Conservation (phyloP, 805 yeast genomes). For the Yamadazyma tumulicola region DNA sequence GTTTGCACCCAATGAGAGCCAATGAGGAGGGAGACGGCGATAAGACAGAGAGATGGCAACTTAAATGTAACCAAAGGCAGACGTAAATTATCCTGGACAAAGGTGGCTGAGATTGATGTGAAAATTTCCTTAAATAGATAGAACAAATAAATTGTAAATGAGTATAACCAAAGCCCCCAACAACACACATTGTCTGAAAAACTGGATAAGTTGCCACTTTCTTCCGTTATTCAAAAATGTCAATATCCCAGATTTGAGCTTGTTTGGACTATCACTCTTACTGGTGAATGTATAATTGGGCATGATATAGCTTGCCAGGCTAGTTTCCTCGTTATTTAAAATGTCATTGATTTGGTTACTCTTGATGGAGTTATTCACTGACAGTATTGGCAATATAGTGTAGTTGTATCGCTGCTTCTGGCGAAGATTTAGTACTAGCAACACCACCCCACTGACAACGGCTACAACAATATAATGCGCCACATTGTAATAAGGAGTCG, state of each 20-base stretch:
- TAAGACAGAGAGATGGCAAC: too few species aligned
- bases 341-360: slow-evolving; percentile 26
- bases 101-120: too few species aligned
- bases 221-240: background rate
- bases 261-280: too few species aligned
- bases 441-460: slow-evolving; percentile 21
- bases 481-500: slow-evolving; percentile 44
- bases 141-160: slow-evolving; percentile 15
- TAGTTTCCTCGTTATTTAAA: slow-evolving; percentile 25
- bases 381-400: slow-evolving; percentile 20
- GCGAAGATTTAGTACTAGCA: background rate
- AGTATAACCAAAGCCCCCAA: slow-evolving; percentile 18
- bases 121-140: slow-evolving; percentile 5
- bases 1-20: too few species aligned
- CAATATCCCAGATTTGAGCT: background rate
- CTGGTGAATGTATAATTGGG: slow-evolving; percentile 25
- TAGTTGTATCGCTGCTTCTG: slow-evolving; percentile 21
- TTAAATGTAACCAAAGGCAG: too few species aligned
- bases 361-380: slow-evolving; percentile 13
- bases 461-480: slow-evolving; percentile 36
- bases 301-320: slow-evolving; percentile 5
- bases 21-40: too few species aligned
- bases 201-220: slow-evolving; percentile 8
- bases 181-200: slow-evolving; percentile 18
- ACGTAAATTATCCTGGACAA: too few species aligned